Base-by-base conservation (phyloP, 345 rosid genomes). In the Durio zibethinus region DNA sequence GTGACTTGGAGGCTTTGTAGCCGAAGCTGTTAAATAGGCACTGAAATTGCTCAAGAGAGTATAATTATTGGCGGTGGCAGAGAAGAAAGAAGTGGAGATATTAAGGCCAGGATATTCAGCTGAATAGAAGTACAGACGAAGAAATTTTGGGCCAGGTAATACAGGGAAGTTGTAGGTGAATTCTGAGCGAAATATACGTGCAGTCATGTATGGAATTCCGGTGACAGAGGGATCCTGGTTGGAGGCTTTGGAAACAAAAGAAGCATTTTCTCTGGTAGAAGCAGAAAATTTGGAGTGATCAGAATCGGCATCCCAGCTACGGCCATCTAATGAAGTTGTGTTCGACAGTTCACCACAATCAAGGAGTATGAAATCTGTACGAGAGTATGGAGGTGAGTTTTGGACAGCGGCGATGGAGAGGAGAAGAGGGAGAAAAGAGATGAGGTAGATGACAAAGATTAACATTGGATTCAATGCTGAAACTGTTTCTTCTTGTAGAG, bases 11-110 rank as follows among this genome's bases (percentile, higher is more conserved):
- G 72, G 23, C 27, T 18, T 12, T 18, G 1, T 4, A 4, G 76
- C 61, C 20, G 48, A 67, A 47, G 38, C 60, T 9, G n/a, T n/a
- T n/a, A 40, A 16, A 3, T 31, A 33, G 29, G 79, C 81, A 14
- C 80, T 85, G 75, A 85, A 85, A 73, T 78, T 85, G 60, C 72
- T 76, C 43, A 82, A 47, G 18, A 85, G 82, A 12, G 80, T 73
- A 64, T 35, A 67, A 47, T 9, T 20, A 25, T 52, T 64, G 5
- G 82, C 74, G 0, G 7, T 68, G 56, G 78, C 84, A 0, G 82
- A 66, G 77, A 85, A 82, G 43, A 76, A 78, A 29, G 79, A 74
- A 10, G 77, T 56, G n/a, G 70, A n/a, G 6, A 63, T 60, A 72
- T 74, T 18, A 0, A 64, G 54, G 38, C 16, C 54, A 12, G 31